Percentiles rank a stretch among this genome's conserved stretches.
Conservation (phyloP, 2,329 filamentous ascomycete genomes). For the Colletotrichum limetticola region DNA sequence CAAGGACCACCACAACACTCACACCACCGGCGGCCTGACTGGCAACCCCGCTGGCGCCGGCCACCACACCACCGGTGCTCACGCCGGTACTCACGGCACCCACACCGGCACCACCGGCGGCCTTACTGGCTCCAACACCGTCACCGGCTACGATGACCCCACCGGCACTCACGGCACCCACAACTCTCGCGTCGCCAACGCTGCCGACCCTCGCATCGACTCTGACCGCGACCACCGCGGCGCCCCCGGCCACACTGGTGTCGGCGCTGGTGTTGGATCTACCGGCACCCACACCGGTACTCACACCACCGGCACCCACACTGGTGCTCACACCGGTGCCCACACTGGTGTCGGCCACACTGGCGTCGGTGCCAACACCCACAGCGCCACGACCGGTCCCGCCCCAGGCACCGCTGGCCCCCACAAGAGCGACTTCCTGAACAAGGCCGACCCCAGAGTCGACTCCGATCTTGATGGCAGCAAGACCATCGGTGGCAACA, state of each 20-base stretch:
- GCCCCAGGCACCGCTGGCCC: constrained; percentile 30
- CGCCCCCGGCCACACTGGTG: constrained; percentile 20
- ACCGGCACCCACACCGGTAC: no score
- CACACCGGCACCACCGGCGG: constrained; percentile 25
- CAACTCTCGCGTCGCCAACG: constrained; percentile 58
- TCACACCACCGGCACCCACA: no score
- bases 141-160: constrained; percentile 28
- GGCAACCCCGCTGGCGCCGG: constrained; percentile 11
- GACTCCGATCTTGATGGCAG: constrained; percentile 66
- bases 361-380: no score
- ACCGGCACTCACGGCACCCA: constrained; percentile 54
- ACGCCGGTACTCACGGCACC: constrained; percentile 42
- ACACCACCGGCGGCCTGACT: constrained; percentile 32
- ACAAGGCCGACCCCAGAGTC: constrained; percentile 67
- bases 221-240: constrained; percentile 55
- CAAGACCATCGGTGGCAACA: constrained; percentile 65
- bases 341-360: constrained; percentile 6
- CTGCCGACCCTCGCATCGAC: constrained; percentile 64
- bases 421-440: constrained; percentile 61
- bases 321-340: neutral
- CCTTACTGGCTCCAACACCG: constrained; percentile 20
- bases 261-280: no score
- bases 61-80: constrained; percentile 17
- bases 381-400: constrained; percentile 34
- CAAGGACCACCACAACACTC: no score